Percentiles rank a stretch among this genome's conserved stretches.
Evolutionary conservation across 106 monocot species (phyloP).

Genomic region (Dioscorea zingiberensis): DNA sequence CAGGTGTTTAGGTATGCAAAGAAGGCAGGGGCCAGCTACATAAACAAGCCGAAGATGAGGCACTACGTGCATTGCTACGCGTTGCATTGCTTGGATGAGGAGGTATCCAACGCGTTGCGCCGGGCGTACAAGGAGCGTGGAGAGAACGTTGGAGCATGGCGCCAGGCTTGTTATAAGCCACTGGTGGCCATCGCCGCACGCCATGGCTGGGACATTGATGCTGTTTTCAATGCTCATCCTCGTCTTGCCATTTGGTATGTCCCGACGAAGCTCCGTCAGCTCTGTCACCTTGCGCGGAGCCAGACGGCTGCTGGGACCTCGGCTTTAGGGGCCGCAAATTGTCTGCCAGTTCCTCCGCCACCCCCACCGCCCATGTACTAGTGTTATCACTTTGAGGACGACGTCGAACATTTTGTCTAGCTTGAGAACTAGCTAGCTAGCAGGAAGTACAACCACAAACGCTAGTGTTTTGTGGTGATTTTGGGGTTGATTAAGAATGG

Average conservation of each 20-base stretch:
- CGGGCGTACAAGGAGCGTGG: constrained; percentile 76
- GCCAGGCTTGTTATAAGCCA: constrained; percentile 89
- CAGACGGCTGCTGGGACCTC: constrained; percentile 1
- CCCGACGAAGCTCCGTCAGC: constrained; percentile 92
- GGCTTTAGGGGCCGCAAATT: too few relatives aligned
- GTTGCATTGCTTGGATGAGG: constrained; percentile 90
- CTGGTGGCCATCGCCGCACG: constrained; percentile 75
- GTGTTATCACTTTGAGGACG: too few relatives aligned
- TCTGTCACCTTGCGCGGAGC: constrained; percentile 79
- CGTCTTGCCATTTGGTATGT: constrained; percentile 93
- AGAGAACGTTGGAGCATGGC: constrained; percentile 90
- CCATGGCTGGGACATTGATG: constrained; percentile 89
- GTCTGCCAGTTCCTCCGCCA: too few relatives aligned
- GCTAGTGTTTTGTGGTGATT: too few relatives aligned
- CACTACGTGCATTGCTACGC: constrained; percentile 99
- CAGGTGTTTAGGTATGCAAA: constrained; percentile 95
- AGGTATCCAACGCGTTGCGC: constrained; percentile 66
- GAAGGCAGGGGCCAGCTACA: constrained; percentile 88
- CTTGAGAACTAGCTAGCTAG: too few relatives aligned
- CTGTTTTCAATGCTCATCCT: constrained; percentile 79
- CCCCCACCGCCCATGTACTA: too few relatives aligned
- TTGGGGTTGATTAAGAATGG: too few relatives aligned
- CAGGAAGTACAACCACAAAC: too few relatives aligned
- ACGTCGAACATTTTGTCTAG: too few relatives aligned
- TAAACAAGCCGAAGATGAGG: constrained; percentile 99